phyloP scores from a whole-genome alignment of 1,284 basidiomycete genomes.

The Melanopsichium pennsylvanicum region DNA sequence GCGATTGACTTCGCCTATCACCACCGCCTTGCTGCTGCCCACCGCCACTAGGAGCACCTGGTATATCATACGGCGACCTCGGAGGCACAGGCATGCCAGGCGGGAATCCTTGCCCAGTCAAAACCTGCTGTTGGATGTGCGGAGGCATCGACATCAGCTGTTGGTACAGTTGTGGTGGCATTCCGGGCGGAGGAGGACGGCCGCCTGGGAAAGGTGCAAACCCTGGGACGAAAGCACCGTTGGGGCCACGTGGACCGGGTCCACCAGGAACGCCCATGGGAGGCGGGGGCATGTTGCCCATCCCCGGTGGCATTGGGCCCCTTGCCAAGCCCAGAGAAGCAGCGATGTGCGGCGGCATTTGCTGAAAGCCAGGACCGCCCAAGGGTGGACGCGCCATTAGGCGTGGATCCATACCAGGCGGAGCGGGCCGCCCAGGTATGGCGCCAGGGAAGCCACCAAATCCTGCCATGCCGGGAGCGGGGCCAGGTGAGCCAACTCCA shows the following conservation, averaged over 20 bases:
- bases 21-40: too few relatives aligned
- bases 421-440: constrained; percentile 30
- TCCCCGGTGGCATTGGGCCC: constrained; percentile 44
- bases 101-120: constrained; percentile 34
- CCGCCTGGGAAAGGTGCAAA: constrained; percentile 31
- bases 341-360: constrained; percentile 54
- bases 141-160: constrained; percentile 59
- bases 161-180: constrained; percentile 58
- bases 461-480: constrained; percentile 15
- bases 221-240: constrained; percentile 25
- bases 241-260: constrained; percentile 20
- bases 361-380: constrained; percentile 39
- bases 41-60: constrained; percentile 6
- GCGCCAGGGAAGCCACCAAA: constrained; percentile 34
- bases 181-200: constrained; percentile 37
- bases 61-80: constrained; percentile 32
- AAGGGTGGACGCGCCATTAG: constrained; percentile 45
- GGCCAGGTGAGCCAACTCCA: constrained; percentile 26
- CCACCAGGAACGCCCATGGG: constrained; percentile 31
- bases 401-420: constrained; percentile 49
- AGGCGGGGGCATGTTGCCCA: constrained; percentile 31
- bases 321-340: constrained; percentile 34
- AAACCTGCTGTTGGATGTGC: constrained; percentile 56
- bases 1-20: constrained; percentile 12
- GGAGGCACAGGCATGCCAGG: constrained; percentile 30